These are phyloP conservation scores for Microascus cirrosus DNA, from an alignment of 2,329 filamentous ascomycete species.

Conservation along the genomic window DNA sequence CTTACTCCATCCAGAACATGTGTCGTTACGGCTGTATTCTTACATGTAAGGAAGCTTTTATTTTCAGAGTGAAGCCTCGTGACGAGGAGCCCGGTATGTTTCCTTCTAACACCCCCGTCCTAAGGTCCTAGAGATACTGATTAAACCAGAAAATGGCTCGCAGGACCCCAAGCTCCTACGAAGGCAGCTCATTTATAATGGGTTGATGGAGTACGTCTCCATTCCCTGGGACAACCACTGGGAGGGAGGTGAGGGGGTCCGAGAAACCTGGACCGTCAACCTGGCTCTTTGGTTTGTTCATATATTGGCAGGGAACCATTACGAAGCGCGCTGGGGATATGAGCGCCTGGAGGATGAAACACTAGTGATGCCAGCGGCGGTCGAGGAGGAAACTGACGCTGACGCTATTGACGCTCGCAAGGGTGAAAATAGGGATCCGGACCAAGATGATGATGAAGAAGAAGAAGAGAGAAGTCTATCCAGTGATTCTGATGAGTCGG, in stretches of 20 bases:
- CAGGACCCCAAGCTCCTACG: not conserved
- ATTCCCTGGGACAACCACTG: slow-evolving; percentile 9
- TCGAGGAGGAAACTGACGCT: not conserved
- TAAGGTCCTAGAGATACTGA: not conserved
- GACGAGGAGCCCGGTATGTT: not conserved
- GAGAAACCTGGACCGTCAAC: slow-evolving; percentile 7
- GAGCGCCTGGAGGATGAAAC: not conserved
- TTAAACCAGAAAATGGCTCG: not conserved
- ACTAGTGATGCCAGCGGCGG: not conserved
- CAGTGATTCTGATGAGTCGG: not conserved
- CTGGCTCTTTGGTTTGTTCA: slow-evolving; percentile 10
- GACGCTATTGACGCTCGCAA: not conserved
- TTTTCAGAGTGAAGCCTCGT: slow-evolving; percentile 4
- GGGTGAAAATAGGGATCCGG: not conserved
- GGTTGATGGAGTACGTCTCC: slow-evolving; percentile 9
- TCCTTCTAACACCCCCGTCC: not conserved
- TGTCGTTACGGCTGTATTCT: slow-evolving; percentile 11
- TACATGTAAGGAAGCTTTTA: slow-evolving; percentile 9
- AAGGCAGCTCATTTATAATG: slow-evolving; percentile 5
- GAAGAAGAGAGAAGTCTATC: not conserved
- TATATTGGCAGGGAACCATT: slow-evolving; percentile 8
- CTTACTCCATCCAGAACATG: slow-evolving; percentile 8
- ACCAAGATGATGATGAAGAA: not conserved
- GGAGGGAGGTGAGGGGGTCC: not conserved
- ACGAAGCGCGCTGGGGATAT: slow-evolving; percentile 8